phyloP scores from a whole-genome alignment of 345 rosid genomes.

The Geranium brycei region DNA sequence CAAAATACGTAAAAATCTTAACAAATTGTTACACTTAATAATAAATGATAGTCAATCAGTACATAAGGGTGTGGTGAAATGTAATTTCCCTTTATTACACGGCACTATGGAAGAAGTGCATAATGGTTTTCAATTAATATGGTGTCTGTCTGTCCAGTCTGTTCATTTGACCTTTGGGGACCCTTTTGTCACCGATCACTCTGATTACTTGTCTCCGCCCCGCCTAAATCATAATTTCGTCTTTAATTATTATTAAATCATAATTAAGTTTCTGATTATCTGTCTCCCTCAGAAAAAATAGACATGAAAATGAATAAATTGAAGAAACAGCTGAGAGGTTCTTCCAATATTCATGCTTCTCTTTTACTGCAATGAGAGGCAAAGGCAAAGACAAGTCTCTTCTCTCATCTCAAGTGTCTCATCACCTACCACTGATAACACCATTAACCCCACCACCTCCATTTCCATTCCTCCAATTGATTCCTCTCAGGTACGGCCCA shows the following conservation, averaged over 20 bases:
- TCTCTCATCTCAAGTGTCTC: constrained; percentile 8
- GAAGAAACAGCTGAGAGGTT: constrained; percentile 14
- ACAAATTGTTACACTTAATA: too few relatives aligned
- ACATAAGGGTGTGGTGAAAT: too few relatives aligned
- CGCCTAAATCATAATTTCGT: too few relatives aligned
- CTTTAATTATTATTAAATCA: not conserved
- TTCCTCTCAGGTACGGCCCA: not conserved
- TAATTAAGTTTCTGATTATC: constrained; percentile 21
- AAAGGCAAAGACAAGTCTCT: constrained; percentile 23
- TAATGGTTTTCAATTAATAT: too few relatives aligned
- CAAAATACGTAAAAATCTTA: too few relatives aligned
- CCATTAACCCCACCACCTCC: constrained; percentile 9
- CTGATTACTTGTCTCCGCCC: too few relatives aligned
- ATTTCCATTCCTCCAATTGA: not conserved
- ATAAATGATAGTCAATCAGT: too few relatives aligned
- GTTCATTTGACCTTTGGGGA: too few relatives aligned
- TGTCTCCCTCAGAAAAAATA: constrained; percentile 20
- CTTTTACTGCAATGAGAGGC: constrained; percentile 14
- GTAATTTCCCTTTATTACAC: too few relatives aligned
- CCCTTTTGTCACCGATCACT: too few relatives aligned
- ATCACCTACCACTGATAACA: constrained; percentile 50
- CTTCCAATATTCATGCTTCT: constrained; percentile 25
- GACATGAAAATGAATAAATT: not conserved
- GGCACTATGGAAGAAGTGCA: too few relatives aligned
- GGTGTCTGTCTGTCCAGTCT: too few relatives aligned